Evolutionary conservation across 1,139 yeast genomes (phyloP).

Genomic region (Saccharomyces hybrid): DNA sequence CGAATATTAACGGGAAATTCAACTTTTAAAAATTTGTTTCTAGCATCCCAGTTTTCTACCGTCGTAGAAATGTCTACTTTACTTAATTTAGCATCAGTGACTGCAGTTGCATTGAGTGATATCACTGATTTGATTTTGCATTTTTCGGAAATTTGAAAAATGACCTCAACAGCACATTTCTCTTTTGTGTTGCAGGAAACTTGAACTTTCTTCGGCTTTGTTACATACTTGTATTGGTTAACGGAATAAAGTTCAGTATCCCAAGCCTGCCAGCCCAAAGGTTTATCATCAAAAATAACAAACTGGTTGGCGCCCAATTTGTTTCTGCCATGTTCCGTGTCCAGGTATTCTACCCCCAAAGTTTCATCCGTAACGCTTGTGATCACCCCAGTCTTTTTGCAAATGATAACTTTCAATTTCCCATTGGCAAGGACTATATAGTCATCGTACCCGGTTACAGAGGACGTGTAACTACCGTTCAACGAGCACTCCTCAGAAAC

Average conservation of each 20-base stretch:
- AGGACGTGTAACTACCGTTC: neutral
- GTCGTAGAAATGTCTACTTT: slow-evolving; percentile 50
- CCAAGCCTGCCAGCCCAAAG: slow-evolving; percentile 92
- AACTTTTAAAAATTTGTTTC: slow-evolving; percentile 81
- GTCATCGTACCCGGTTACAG: slow-evolving; percentile 10
- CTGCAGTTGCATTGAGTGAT: slow-evolving; percentile 53
- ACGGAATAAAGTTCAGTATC: slow-evolving; percentile 87
- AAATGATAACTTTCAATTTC: slow-evolving; percentile 50
- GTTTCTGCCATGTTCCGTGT: slow-evolving; percentile 43
- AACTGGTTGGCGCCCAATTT: slow-evolving; percentile 67
- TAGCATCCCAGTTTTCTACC: slow-evolving; percentile 75
- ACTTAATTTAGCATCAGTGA: slow-evolving; percentile 31
- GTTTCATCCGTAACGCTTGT: slow-evolving; percentile 58
- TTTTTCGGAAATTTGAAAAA: slow-evolving; percentile 35
- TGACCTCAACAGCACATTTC: slow-evolving; percentile 55
- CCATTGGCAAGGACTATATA: slow-evolving; percentile 46
- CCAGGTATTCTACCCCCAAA: slow-evolving; percentile 61
- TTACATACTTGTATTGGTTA: slow-evolving; percentile 53
- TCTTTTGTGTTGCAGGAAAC: slow-evolving; percentile 50
- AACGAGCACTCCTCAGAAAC: neutral
- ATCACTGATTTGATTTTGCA: slow-evolving; percentile 56
- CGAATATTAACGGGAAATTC: slow-evolving; percentile 87
- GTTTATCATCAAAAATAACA: slow-evolving; percentile 80
- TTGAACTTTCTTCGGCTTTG: slow-evolving; percentile 40
- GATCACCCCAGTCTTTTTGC: slow-evolving; percentile 52